phyloP scores from a whole-genome alignment of 176 grass and related monocot species.

The Eragrostis curvula region DNA sequence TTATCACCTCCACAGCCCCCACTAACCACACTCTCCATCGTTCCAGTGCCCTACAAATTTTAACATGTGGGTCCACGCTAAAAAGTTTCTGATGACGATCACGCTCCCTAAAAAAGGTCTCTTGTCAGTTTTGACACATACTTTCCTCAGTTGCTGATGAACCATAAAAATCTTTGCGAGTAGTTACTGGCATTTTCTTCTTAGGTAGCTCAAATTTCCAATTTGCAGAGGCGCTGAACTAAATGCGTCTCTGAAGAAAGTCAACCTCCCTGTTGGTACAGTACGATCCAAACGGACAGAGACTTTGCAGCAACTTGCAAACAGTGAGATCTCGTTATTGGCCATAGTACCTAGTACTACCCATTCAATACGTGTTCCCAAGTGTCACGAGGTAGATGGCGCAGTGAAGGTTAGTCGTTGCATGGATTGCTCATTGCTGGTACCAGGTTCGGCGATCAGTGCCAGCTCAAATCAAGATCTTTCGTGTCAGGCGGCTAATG shows the following conservation, averaged over 20 bases:
- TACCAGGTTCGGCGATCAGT: background rate
- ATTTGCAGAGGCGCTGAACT: slow-evolving; percentile 21
- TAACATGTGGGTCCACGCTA: background rate
- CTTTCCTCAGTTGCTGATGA: slow-evolving; percentile 11
- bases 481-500: slow-evolving; percentile 12
- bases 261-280: slow-evolving; percentile 42
- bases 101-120: background rate
- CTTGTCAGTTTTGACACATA: background rate
- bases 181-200: background rate
- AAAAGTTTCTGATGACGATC: background rate
- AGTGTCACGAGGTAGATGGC: slow-evolving; percentile 11
- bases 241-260: slow-evolving; percentile 25
- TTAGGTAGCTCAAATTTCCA: background rate
- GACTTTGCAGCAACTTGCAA: slow-evolving; percentile 4
- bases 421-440: slow-evolving; percentile 22
- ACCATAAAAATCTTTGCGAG: background rate
- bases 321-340: slow-evolving; percentile 31
- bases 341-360: slow-evolving; percentile 1
- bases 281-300: background rate
- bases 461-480: slow-evolving; percentile 20
- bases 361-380: slow-evolving; percentile 6
- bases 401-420: background rate
- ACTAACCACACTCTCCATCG: slow-evolving; percentile 33
- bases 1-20: slow-evolving; percentile 27
- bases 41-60: background rate